Base-by-base conservation (phyloP, 805 yeast genomes). In the Lachancea kluyveri region DNA sequence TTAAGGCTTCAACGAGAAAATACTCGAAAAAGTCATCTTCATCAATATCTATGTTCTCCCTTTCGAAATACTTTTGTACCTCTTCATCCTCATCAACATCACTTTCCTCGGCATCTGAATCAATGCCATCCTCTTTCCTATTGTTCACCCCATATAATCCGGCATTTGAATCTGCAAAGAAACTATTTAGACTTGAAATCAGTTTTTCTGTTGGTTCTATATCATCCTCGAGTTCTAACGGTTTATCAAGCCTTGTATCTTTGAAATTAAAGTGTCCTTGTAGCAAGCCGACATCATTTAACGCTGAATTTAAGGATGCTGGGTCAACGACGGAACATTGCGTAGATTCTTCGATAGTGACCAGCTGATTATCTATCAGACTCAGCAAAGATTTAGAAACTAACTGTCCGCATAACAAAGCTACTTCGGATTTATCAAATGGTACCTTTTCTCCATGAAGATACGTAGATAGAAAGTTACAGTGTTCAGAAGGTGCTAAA, bases 1-100 rank as follows among this genome's bases (percentile, higher is more conserved):
- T 63, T 16, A 77, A 43, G 0, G 77, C 83, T 18, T 75, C 70
- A 34, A 66, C 65, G 8, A 74, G 57, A 47, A 76, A 74, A 43
- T 64, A 77, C 47, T 79, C 86, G 43, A 78, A 73, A 46, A 79
- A 79, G 45, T 79, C 85, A 47, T 78, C 85, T 42, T 77, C 83
- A 44, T 73, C 75, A 6, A 77, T 71, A 32, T 62, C 70, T 11
- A 64, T 49, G 8, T 58, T 57, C 30, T 62, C 63, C 1, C 45
- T 26, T n/a, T 47, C 35, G 24, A 65, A 48, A 22, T 55, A 58
- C 13, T 49, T 40, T 19, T 41, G 31, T 0, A 54, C 60, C 20
- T 45, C 48, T 8, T 44, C 44, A 21, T 57, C 54, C 4, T 41
- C 50, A 7, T 28, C 30, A 14, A 14, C 12, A 17, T 31, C 26